These are phyloP conservation scores for Kwoniella sp. DNA, from an alignment of 768 basidiomycete species.

Conservation along the genomic window DNA sequence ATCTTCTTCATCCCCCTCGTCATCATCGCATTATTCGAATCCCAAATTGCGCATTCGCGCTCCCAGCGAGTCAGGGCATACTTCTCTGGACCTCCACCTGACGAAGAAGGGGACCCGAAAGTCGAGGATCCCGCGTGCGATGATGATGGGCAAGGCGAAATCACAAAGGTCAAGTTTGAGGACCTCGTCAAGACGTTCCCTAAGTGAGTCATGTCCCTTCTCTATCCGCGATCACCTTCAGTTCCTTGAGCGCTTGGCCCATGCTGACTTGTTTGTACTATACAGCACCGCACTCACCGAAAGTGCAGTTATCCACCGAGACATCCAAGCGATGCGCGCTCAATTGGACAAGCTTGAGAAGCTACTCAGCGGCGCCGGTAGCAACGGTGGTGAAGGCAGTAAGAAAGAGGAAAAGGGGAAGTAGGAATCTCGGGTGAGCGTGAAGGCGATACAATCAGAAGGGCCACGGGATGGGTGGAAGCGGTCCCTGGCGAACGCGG, in stretches of 20 bases:
- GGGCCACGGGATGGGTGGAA: too few relatives aligned
- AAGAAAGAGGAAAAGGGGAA: not conserved
- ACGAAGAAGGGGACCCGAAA: conserved; percentile 56
- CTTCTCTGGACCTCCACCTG: conserved; percentile 42
- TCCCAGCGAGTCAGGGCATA: conserved; percentile 32
- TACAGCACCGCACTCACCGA: conserved; percentile 53
- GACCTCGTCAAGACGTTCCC: conserved; percentile 51
- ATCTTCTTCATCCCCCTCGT: conserved; percentile 81
- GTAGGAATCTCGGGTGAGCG: too few relatives aligned
- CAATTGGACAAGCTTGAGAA: conserved; percentile 47
- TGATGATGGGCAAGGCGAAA: conserved; percentile 71
- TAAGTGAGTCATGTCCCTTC: conserved; percentile 54
- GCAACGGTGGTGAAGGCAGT: not conserved
- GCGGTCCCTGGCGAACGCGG: too few relatives aligned
- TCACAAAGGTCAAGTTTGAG: conserved; percentile 58
- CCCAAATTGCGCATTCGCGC: conserved; percentile 56
- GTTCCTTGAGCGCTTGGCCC: not conserved
- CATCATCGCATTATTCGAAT: conserved; percentile 75
- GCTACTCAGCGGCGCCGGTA: conserved; percentile 14
- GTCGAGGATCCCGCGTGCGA: conserved; percentile 71
- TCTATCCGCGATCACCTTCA: too few relatives aligned
- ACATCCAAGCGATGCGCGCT: conserved; percentile 40
- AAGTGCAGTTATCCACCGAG: conserved; percentile 42
- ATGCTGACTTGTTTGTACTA: conserved; percentile 10
- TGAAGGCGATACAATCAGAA: too few relatives aligned